These are phyloP conservation scores for Cardiospermum halicacabum DNA, from an alignment of 345 rosid genomes.

Conservation along the genomic window DNA sequence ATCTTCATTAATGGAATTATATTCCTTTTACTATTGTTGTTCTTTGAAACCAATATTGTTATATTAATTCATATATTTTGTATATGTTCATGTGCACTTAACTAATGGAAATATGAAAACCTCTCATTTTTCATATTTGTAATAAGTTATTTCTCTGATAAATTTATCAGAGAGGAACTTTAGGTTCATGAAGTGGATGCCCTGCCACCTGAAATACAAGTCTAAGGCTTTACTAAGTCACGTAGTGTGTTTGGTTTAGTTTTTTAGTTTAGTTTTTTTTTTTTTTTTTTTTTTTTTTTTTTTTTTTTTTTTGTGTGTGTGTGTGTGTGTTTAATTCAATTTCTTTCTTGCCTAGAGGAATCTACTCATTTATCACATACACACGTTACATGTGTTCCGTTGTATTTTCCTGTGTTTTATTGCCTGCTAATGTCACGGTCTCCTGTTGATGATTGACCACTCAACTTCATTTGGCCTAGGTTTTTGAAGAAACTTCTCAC, in stretches of 20 bases:
- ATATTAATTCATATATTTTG: neutral
- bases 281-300: too few species aligned
- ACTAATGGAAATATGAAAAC: neutral
- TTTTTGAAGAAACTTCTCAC: slow-evolving; percentile 91
- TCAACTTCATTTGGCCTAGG: slow-evolving; percentile 39
- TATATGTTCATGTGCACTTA: neutral
- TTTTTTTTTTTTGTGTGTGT: too few species aligned
- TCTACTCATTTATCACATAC: too few species aligned
- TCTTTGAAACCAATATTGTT: too few species aligned
- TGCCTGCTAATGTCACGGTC: neutral
- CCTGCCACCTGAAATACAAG: neutral
- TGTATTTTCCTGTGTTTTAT: slow-evolving; percentile 3
- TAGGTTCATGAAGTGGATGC: neutral
- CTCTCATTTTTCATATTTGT: neutral
- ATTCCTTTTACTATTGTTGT: neutral
- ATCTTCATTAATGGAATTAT: neutral
- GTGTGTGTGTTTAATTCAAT: neutral
- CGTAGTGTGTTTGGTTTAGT: too few species aligned
- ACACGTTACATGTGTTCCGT: neutral
- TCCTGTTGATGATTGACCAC: neutral
- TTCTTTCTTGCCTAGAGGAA: too few species aligned
- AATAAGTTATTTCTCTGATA: too few species aligned
- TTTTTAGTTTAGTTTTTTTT: too few species aligned
- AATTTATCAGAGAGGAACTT: neutral
- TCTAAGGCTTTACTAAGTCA: slow-evolving; percentile 1